Conservation (phyloP, 1,139 yeast genomes). For the Candida smagusa region DNA sequence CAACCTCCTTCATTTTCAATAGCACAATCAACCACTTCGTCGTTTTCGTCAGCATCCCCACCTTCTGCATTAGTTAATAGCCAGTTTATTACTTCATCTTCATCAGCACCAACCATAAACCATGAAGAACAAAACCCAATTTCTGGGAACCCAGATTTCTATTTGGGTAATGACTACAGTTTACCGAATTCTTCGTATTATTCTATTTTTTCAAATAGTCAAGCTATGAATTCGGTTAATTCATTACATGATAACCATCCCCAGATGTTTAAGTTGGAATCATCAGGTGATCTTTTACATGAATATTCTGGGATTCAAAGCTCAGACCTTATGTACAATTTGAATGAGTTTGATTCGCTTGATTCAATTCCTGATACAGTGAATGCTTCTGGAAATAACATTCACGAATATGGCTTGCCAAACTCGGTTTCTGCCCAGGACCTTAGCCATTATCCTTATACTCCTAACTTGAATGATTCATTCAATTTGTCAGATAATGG, state of each 20-base stretch:
- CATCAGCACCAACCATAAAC: conserved; percentile 1
- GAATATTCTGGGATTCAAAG: conserved; percentile 11
- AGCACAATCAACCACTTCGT: conserved; percentile 5
- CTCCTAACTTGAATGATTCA: conserved; percentile 19
- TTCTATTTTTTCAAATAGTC: conserved; percentile 25
- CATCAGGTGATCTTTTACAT: conserved; percentile 15
- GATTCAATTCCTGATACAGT: conserved; percentile 26
- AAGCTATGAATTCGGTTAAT: conserved; percentile 18
- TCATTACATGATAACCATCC: conserved; percentile 13
- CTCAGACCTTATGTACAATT: conserved; percentile 23
- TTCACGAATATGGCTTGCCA: conserved; percentile 6
- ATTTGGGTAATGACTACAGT: conserved; percentile 12
- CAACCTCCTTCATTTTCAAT: conserved; percentile 25
- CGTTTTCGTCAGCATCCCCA: conserved; percentile 8
- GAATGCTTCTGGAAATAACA: not conserved
- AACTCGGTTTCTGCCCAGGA: conserved; percentile 11
- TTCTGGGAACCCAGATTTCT: conserved; percentile 8
- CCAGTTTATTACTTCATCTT: conserved; percentile 1
- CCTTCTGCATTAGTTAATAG: conserved; percentile 6
- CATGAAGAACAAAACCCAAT: conserved; percentile 4
- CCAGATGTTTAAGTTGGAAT: conserved; percentile 16
- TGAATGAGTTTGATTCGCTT: conserved; percentile 27
- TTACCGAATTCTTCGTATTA: conserved; percentile 18
- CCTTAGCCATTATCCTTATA: conserved; percentile 12
- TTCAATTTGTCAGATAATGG: conserved; percentile 18